phyloP scores from a whole-genome alignment of 2,329 filamentous ascomycete species.

The Coniella lustricola region DNA sequence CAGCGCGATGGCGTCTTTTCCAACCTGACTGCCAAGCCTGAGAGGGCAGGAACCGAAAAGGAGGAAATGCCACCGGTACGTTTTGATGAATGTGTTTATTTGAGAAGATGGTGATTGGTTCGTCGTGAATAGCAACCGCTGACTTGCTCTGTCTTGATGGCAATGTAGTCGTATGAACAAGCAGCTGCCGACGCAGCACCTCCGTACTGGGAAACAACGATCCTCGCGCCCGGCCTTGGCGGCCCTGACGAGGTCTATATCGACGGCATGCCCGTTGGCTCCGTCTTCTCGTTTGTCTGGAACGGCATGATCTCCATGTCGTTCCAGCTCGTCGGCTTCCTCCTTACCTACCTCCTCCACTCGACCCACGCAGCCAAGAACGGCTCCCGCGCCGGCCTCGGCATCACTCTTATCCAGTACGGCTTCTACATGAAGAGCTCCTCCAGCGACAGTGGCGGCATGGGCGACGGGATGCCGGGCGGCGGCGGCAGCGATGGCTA shows the following conservation, averaged over 20 bases:
- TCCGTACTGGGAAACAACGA: slow-evolving; percentile 98
- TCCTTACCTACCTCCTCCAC: slow-evolving; percentile 95
- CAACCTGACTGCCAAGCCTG: slow-evolving; percentile 86
- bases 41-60: slow-evolving; percentile 63
- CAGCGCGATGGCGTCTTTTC: slow-evolving; percentile 93
- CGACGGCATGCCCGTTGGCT: slow-evolving; percentile 88
- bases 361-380: slow-evolving; percentile 98
- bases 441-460: slow-evolving; percentile 21
- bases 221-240: slow-evolving; percentile 83
- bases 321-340: slow-evolving; percentile 93
- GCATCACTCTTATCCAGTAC: slow-evolving; percentile 92
- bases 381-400: slow-evolving; percentile 86
- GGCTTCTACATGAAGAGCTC: slow-evolving; percentile 87
- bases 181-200: slow-evolving; percentile 92
- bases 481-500: slow-evolving; percentile 40
- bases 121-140: too few species aligned
- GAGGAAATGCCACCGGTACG: slow-evolving; percentile 91
- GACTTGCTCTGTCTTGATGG: too few species aligned
- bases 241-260: slow-evolving; percentile 95
- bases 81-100: slow-evolving; percentile 20
- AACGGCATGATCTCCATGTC: slow-evolving; percentile 96
- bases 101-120: too few species aligned
- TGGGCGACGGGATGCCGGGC: slow-evolving; percentile 32
- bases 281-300: slow-evolving; percentile 81
- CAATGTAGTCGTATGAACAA: slow-evolving; percentile 98